Evolutionary conservation across 371 early-diverging fungal genomes (phyloP).

Genomic region (Mucor velutinosus): DNA sequence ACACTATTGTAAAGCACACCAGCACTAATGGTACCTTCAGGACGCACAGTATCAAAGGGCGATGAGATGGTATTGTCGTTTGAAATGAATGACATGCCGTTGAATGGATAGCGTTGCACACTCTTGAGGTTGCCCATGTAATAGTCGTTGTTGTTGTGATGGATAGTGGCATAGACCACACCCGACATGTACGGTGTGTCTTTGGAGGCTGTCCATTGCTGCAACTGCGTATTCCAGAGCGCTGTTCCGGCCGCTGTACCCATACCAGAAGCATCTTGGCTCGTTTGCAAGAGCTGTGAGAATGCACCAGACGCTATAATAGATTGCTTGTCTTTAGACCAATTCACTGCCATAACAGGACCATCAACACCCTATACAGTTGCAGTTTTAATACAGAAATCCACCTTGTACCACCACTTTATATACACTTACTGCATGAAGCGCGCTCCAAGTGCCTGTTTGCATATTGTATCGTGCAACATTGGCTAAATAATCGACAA

Average conservation of each 20-base stretch:
- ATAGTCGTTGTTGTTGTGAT: constrained; percentile 6
- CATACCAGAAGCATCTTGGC: not conserved
- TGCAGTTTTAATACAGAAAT: not conserved
- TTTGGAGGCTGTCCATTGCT: constrained; percentile 19
- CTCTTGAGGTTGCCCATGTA: constrained; percentile 41
- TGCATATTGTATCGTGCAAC: constrained; percentile 26
- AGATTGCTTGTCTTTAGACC: not conserved
- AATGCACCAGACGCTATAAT: constrained; percentile 42
- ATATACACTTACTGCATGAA: constrained; percentile 23
- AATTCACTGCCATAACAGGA: constrained; percentile 21
- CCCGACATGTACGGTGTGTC: constrained; percentile 34
- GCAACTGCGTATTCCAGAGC: constrained; percentile 27
- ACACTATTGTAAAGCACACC: constrained; percentile 25
- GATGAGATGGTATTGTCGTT: constrained; percentile 7
- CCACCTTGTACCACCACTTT: not conserved
- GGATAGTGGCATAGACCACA: constrained; percentile 14
- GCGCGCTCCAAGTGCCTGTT: constrained; percentile 24
- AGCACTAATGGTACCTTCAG: constrained; percentile 28
- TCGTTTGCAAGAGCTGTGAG: constrained; percentile 9
- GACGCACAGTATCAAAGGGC: constrained; percentile 35
- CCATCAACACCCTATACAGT: constrained; percentile 41
- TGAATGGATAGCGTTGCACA: constrained; percentile 39
- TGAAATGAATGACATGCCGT: constrained; percentile 38
- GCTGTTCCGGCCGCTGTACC: constrained; percentile 30
- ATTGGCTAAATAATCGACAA: constrained; percentile 18